Percentiles rank a stretch among this genome's conserved stretches.
Evolutionary conservation across 768 basidiomycete species (phyloP).

Genomic region (Serpula lacrymans): DNA sequence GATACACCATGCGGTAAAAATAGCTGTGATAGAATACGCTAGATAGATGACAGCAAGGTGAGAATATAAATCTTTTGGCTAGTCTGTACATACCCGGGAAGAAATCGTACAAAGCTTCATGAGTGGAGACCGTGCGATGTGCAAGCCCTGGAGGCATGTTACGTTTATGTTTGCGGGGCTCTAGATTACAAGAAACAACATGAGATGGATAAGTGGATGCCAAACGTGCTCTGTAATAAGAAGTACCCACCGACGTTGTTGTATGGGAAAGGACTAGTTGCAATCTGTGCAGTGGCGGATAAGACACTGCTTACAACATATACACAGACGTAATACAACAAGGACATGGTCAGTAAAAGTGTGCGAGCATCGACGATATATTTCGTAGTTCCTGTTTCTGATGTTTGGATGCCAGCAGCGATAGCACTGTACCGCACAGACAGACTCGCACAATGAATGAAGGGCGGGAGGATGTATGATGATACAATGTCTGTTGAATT

Average conservation of each 20-base stretch:
- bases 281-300: not conserved
- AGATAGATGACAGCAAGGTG: not conserved
- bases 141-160: not conserved
- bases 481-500: not conserved
- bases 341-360: not conserved
- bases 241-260: not conserved
- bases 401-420: not conserved
- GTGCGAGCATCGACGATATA: not conserved
- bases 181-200: not conserved
- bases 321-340: not conserved
- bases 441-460: not conserved
- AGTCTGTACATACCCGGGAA: not conserved
- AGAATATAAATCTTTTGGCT: not conserved
- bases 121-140: not conserved
- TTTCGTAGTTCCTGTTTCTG: not conserved
- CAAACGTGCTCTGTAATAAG: too few species aligned
- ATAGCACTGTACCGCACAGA: not conserved
- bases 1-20: not conserved
- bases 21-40: not conserved
- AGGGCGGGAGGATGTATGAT: not conserved
- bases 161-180: not conserved
- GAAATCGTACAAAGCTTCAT: constrained; percentile 1
- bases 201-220: too few species aligned
- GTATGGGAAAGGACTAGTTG: not conserved
- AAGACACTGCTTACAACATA: not conserved